phyloP scores from a whole-genome alignment of 1,284 basidiomycete species.

The Rhodotorula mucilaginosa region DNA sequence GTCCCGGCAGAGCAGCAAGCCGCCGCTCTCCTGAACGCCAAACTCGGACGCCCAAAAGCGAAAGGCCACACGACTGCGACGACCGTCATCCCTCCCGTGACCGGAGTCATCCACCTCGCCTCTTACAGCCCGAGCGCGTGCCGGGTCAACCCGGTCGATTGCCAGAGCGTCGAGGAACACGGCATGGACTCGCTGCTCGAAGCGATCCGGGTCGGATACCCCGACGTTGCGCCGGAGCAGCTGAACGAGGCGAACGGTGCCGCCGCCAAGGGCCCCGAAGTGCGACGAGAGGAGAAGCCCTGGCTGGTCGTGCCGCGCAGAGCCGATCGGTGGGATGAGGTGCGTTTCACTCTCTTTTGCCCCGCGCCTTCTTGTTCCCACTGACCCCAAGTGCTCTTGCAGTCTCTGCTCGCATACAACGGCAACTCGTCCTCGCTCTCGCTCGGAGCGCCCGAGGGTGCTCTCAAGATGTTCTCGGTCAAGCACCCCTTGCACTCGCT shows the following conservation, averaged over 20 bases:
- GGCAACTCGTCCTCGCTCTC: conserved; percentile 29
- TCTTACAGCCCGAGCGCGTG: conserved; percentile 38
- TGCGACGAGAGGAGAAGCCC: conserved; percentile 25
- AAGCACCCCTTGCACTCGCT: conserved; percentile 39
- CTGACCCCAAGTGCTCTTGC: not conserved
- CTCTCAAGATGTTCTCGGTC: conserved; percentile 28
- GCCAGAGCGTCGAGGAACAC: conserved; percentile 36
- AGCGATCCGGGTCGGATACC: conserved; percentile 21
- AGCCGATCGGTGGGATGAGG: conserved; percentile 37
- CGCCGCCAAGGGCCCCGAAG: not conserved
- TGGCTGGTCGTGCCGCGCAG: conserved; percentile 41
- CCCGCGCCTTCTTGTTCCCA: no score
- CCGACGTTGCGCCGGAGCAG: conserved; percentile 1
- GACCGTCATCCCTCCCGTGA: conserved; percentile 39
- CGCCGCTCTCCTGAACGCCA: conserved; percentile 24
- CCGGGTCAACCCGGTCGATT: conserved; percentile 38
- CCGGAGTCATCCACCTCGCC: conserved; percentile 42
- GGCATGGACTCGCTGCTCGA: conserved; percentile 32
- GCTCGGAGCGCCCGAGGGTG: conserved; percentile 17
- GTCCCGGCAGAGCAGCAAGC: conserved; percentile 18
- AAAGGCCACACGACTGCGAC: conserved; percentile 31
- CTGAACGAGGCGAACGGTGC: not conserved
- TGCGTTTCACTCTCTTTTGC: not conserved
- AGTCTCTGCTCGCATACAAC: conserved; percentile 20
- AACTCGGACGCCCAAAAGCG: conserved; percentile 26